These are phyloP conservation scores for Ogataea pignaliae DNA, from an alignment of 805 yeast species.

Conservation along the genomic window DNA sequence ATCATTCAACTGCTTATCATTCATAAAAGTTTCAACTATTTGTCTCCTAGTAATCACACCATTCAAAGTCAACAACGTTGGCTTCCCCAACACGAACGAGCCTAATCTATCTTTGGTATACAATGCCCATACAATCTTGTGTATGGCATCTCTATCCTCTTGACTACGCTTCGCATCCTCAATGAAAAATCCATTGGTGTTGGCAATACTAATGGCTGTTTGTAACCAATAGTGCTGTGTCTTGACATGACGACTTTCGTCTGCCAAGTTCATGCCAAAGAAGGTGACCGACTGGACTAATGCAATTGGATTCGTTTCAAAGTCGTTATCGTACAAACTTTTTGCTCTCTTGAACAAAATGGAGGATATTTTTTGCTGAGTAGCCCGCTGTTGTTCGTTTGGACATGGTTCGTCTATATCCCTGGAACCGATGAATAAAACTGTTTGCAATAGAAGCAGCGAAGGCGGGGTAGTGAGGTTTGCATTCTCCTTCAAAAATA, in stretches of 20 bases:
- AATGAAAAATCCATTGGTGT: conserved; percentile 5
- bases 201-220: conserved; percentile 4
- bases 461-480: conserved; percentile 57
- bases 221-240: conserved; percentile 10
- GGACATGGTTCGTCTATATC: conserved; percentile 50
- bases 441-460: conserved; percentile 54
- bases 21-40: conserved; percentile 1
- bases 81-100: conserved; percentile 5
- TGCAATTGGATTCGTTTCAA: conserved; percentile 7
- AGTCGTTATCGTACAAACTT: conserved; percentile 8
- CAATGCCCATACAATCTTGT: conserved; percentile 7
- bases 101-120: conserved; percentile 4
- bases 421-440: conserved; percentile 61
- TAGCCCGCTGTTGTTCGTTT: conserved; percentile 40
- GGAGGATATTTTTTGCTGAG: conserved; percentile 33
- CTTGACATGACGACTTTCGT: conserved; percentile 3
- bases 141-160: conserved; percentile 3
- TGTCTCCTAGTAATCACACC: not conserved
- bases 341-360: conserved; percentile 31
- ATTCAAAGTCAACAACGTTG: conserved; percentile 2
- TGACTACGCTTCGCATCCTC: not conserved
- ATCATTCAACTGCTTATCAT: conserved; percentile 4
- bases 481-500: conserved; percentile 51
- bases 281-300: conserved; percentile 4
- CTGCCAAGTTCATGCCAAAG: conserved; percentile 3